Evolutionary conservation across 192 early-diverging fungal species (phyloP), one percentile per base, ranked within the genome.

Genomic region (Mortierella alpina): DNA sequence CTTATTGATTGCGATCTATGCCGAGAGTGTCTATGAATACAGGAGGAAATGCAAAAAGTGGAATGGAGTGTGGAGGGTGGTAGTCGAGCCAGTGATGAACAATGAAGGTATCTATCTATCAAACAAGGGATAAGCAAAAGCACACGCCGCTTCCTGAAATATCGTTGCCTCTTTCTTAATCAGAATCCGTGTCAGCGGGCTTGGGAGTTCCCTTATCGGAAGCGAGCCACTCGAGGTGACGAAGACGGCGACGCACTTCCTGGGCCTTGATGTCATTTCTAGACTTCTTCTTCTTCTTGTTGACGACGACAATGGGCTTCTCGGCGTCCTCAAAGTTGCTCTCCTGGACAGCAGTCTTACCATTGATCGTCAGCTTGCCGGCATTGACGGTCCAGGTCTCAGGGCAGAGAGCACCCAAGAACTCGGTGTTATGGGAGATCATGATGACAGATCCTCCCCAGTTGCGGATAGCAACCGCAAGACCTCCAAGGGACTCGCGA

Each of bases 401-500:
- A 59, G 88, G 88, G 83, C 91, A 93, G 59, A 93, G 85, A 41
- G 90, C 89, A 12, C 80, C 73, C 57, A 92, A 90, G 83, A 95
- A 95, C 83, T 95, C 93, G 61, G 79, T 81, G 80, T 91, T 91
- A 89, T 95, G 93, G 73, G 93, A 93, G 86, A 95, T 93, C 86
- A 95, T 91, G 31, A 95, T 87, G 57, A 95, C 91, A 73, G 90
- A 90, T 63, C 93, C 92, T 44, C 89, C 90, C 84, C 87, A 94
- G 48, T 88, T 88, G 62, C 86, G 86, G 82, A 94, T 93, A 72
- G 92, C 92, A 63, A 86, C 89, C 39, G 92, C 93, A 79, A 94
- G 84, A 57, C 87, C 92, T 86, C 90, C 93, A 18, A 93, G 84
- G 13, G 92, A 89, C 77, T 94, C 93, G 82, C 92, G 91, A 84